Evolutionary conservation across 177 flowering plant species (phyloP).

Genomic region (Tripterygium wilfordii): DNA sequence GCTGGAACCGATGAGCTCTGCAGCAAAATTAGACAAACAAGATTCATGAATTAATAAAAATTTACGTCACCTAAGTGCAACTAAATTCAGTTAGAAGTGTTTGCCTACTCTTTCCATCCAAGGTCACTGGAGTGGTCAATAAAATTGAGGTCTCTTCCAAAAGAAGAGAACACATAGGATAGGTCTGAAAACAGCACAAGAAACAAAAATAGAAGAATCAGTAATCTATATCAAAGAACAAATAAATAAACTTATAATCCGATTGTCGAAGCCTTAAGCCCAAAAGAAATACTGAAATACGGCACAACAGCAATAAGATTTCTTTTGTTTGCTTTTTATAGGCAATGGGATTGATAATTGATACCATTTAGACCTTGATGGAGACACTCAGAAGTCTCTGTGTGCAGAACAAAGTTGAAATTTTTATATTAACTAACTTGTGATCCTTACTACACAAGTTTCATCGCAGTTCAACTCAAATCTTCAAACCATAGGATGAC

Average conservation of each 20-base stretch:
- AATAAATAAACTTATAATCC: neutral
- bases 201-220: constrained; percentile 3
- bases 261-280: too few species aligned
- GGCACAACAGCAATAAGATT: neutral
- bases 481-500: too few species aligned
- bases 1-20: constrained; percentile 71
- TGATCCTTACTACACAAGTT: too few species aligned
- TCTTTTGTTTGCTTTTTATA: too few species aligned
- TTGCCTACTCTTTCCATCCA: constrained; percentile 96
- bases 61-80: neutral
- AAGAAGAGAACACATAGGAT: constrained; percentile 75
- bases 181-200: constrained; percentile 46
- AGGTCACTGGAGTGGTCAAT: constrained; percentile 92
- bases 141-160: constrained; percentile 75
- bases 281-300: too few species aligned
- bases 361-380: too few species aligned
- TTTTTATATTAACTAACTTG: too few species aligned
- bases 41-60: neutral
- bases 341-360: too few species aligned
- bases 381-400: too few species aligned
- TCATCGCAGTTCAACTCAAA: too few species aligned
- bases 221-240: neutral
- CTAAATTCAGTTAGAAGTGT: constrained; percentile 8
- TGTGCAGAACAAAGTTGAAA: too few species aligned
- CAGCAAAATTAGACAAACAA: constrained; percentile 11